A percentile compares a stretch with the other conserved stretches of the same genome.
Conservation (phyloP, 305 asterid species). For the Euphrasia arctica region DNA sequence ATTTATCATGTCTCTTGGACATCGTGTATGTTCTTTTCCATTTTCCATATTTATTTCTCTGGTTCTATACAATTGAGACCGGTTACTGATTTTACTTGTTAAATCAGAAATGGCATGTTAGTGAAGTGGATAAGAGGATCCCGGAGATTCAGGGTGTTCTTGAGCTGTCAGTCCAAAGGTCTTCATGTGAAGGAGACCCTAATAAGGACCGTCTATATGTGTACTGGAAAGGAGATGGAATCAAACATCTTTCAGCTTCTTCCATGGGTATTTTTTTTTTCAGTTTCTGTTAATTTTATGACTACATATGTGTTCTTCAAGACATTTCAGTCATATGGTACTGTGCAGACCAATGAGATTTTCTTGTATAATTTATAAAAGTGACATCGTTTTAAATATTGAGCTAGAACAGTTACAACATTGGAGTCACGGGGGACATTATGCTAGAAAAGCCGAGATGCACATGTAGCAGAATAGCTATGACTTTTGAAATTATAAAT, state of each 20-base stretch:
- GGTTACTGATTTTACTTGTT: conserved; percentile 36
- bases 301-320: conserved; percentile 2
- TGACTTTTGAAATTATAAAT: conserved; percentile 4
- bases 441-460: conserved; percentile 4
- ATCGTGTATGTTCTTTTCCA: conserved; percentile 48
- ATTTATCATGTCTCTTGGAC: conserved; percentile 85
- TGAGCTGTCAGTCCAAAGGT: conserved; percentile 88
- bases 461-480: conserved; percentile 6
- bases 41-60: conserved; percentile 13
- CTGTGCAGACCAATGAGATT: background rate
- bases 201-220: conserved; percentile 68
- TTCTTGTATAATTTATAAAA: conserved; percentile 11
- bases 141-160: conserved; percentile 91
- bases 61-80: conserved; percentile 24
- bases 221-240: conserved; percentile 59
- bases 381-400: conserved; percentile 1
- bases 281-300: conserved; percentile 11
- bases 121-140: conserved; percentile 76
- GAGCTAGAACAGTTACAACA: background rate
- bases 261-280: conserved; percentile 48
- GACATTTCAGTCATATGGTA: conserved; percentile 15
- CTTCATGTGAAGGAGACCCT: conserved; percentile 94
- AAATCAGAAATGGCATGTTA: conserved; percentile 82
- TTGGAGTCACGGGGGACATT: background rate
- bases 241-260: conserved; percentile 47